Percentiles rank a stretch among this genome's conserved stretches.
Evolutionary conservation across 306 rosid species (phyloP).

Genomic region (Neltuma alba): DNA sequence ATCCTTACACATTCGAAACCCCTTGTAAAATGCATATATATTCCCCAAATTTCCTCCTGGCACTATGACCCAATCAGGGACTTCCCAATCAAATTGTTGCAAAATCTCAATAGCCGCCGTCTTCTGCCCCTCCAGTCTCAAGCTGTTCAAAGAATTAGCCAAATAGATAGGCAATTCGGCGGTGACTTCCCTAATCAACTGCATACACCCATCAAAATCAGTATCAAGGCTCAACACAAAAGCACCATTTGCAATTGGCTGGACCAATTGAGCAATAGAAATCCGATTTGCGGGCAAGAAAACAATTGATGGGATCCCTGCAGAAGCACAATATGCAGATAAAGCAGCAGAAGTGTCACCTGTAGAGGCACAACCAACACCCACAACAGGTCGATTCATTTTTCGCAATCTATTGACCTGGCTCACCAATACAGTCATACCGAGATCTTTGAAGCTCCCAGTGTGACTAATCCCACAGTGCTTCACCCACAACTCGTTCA

Average conservation of each 20-base stretch:
- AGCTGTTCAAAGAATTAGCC: slow-evolving; percentile 71
- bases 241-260: slow-evolving; percentile 86
- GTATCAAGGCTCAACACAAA: slow-evolving; percentile 80
- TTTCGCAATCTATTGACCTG: slow-evolving; percentile 78
- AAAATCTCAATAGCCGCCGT: slow-evolving; percentile 86
- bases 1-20: slow-evolving; percentile 78
- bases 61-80: slow-evolving; percentile 88
- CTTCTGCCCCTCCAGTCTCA: slow-evolving; percentile 84
- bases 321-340: slow-evolving; percentile 77
- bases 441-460: slow-evolving; percentile 82
- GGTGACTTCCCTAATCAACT: slow-evolving; percentile 72
- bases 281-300: slow-evolving; percentile 72
- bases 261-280: slow-evolving; percentile 78
- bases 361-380: slow-evolving; percentile 85
- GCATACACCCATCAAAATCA: slow-evolving; percentile 91
- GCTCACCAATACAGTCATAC: slow-evolving; percentile 87
- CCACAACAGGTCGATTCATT: slow-evolving; percentile 71
- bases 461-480: slow-evolving; percentile 92
- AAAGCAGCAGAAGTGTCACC: slow-evolving; percentile 85
- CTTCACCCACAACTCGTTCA: slow-evolving; percentile 87
- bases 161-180: slow-evolving; percentile 72
- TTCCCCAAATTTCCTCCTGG: slow-evolving; percentile 86
- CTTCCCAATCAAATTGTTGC: slow-evolving; percentile 89
- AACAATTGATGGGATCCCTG: slow-evolving; percentile 76
- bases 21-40: slow-evolving; percentile 87